Conservation (phyloP, 805 yeast genomes). For the Yamadazyma tumulicola region DNA sequence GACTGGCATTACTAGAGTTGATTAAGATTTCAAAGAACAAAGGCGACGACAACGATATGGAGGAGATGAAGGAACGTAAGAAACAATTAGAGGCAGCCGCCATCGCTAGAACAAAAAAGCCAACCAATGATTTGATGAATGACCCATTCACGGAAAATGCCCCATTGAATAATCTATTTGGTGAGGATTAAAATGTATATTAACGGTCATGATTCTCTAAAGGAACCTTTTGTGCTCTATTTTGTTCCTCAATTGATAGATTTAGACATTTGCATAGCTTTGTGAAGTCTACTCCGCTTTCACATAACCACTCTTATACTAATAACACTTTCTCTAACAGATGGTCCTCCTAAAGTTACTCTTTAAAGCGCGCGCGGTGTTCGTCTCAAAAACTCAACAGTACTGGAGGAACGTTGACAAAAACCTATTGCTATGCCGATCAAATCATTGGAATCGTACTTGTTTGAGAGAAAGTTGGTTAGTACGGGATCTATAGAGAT, state of each 20-base stretch:
- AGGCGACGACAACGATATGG: constrained; percentile 29
- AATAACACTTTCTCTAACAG: too few species aligned
- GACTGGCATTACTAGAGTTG: constrained; percentile 74
- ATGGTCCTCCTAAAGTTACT: too few species aligned
- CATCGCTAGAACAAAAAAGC: constrained; percentile 44
- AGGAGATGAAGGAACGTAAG: constrained; percentile 46
- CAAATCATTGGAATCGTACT: constrained; percentile 60
- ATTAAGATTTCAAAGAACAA: constrained; percentile 57
- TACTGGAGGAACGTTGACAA: too few species aligned
- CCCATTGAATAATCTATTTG: constrained; percentile 60
- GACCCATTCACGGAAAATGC: constrained; percentile 71
- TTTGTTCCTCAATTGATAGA: too few species aligned
- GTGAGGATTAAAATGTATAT: constrained; percentile 28
- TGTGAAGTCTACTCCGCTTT: too few species aligned
- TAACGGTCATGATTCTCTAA: too few species aligned
- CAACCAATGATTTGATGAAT: constrained; percentile 52
- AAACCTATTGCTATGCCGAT: too few species aligned
- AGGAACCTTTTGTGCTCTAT: too few species aligned
- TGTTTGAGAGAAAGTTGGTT: constrained; percentile 65
- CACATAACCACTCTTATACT: too few species aligned
- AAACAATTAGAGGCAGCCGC: constrained; percentile 52
- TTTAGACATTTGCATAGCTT: too few species aligned
- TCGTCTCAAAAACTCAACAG: too few species aligned
- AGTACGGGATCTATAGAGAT: constrained; percentile 60
- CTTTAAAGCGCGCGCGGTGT: too few species aligned